Base-by-base conservation (phyloP, 2,329 filamentous ascomycete species). In the Lasiodiplodia sp. region DNA sequence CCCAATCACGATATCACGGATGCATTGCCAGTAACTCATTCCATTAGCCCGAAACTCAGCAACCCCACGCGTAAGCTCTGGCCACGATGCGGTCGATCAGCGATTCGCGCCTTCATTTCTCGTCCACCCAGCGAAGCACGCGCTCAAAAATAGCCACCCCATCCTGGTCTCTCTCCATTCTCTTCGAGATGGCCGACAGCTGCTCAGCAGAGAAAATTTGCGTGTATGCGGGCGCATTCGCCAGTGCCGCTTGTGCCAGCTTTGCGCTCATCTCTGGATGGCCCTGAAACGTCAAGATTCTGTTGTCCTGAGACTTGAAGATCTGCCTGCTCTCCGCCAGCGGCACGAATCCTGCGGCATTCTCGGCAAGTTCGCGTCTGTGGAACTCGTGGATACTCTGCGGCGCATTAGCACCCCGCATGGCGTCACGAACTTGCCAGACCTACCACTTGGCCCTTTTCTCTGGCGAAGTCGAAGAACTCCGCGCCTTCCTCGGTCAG, bases 261-360 rank as follows among this genome's bases (percentile, higher is more conserved):
- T 64, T 64, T 10, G 67, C 67, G 31, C n/a, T 68, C 67, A 68
- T 64, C 28, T 68, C 67, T 1, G 67, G 67, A 21, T 68, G 67
- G 34, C 67, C 67, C n/a, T 68, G 67, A 58, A 68, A 68, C 10
- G 67, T 68, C 67, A 68, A 38, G 25, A 68, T 57, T 25, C 57
- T 37, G 44, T 68, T 68, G 58, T 68, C 57, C 4, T 25, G 49
- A 28, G 67, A 68, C 37, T 56, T 63, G 49, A 64, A 64, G 18
- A 60, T 64, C 38, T 68, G 57, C 10, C 64, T 64, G 23, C 57
- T n/a, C 37, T 64, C n/a, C 5, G 38, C 58, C 34, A 68, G 58
- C 6, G 67, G 57, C 18, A 68, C 52, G 25, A 68, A 57, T 23
- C 58, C 67, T 40, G 67, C 57, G 2, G 67, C 67, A 4, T 38